A percentile compares a stretch with the other conserved stretches of the same genome.
Evolutionary conservation across 805 yeast genomes (phyloP).

Genomic region (Kuraishia floccosa): DNA sequence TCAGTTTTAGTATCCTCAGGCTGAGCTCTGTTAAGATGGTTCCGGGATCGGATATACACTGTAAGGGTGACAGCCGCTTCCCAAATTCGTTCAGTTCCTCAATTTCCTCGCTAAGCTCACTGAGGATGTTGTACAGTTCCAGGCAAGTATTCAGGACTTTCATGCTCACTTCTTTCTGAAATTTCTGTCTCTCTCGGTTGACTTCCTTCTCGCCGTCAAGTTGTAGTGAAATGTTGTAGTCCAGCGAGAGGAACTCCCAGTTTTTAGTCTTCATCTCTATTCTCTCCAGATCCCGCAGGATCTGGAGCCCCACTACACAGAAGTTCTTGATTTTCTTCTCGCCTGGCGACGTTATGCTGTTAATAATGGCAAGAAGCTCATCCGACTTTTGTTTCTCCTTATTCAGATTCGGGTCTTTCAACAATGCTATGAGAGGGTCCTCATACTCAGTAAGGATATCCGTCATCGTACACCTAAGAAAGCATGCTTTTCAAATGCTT

Average conservation of each 20-base stretch:
- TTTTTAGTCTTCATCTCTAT: conserved; percentile 32
- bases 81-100: conserved; percentile 33
- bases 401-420: conserved; percentile 37
- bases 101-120: conserved; percentile 30
- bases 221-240: conserved; percentile 27
- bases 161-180: conserved; percentile 42
- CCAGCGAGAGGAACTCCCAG: conserved; percentile 46
- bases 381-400: conserved; percentile 26
- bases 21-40: conserved; percentile 33
- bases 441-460: conserved; percentile 14
- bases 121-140: conserved; percentile 29
- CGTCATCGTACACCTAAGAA: too few species aligned
- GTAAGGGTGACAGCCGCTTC: conserved; percentile 27
- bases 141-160: conserved; percentile 40
- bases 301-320: conserved; percentile 34
- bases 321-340: conserved; percentile 33
- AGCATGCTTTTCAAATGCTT: too few species aligned
- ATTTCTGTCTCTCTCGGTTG: conserved; percentile 22
- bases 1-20: conserved; percentile 34
- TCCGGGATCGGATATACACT: conserved; percentile 42
- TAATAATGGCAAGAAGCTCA: conserved; percentile 27
- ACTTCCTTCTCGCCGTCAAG: conserved; percentile 10
- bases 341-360: conserved; percentile 26
- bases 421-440: conserved; percentile 35
- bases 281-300: conserved; percentile 38